Conservation (phyloP, 805 yeast genomes). For the Maudiozyma serrabonitensis region DNA sequence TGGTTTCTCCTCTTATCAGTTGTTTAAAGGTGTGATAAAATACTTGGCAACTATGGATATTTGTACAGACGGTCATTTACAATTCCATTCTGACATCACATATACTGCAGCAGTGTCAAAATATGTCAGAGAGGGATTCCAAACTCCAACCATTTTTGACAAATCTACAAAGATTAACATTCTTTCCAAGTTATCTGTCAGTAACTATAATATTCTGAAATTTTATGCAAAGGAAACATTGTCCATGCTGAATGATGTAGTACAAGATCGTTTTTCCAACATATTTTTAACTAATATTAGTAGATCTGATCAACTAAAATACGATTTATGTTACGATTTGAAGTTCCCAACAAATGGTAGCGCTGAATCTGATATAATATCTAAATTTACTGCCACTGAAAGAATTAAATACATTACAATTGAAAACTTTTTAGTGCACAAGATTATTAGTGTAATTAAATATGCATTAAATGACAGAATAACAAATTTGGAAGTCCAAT, state of each 20-base stretch:
- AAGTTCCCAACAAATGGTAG: slow-evolving; percentile 36
- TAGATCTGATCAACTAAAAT: slow-evolving; percentile 43
- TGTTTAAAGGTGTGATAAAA: slow-evolving; percentile 79
- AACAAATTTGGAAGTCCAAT: slow-evolving; percentile 28
- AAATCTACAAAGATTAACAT: slow-evolving; percentile 68
- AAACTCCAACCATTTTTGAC: slow-evolving; percentile 68
- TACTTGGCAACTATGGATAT: slow-evolving; percentile 77
- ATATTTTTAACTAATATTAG: slow-evolving; percentile 59
- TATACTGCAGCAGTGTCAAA: slow-evolving; percentile 27
- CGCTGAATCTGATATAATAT: slow-evolving; percentile 25
- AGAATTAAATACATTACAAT: slow-evolving; percentile 62
- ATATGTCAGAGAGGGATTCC: slow-evolving; percentile 48
- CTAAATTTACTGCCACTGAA: slow-evolving; percentile 56
- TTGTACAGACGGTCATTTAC: slow-evolving; percentile 49
- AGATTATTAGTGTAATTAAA: slow-evolving; percentile 46
- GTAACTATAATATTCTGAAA: slow-evolving; percentile 53
- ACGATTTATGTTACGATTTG: slow-evolving; percentile 48
- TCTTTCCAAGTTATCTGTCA: slow-evolving; percentile 67
- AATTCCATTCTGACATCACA: slow-evolving; percentile 42
- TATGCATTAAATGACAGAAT: slow-evolving; percentile 47
- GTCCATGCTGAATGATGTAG: slow-evolving; percentile 61
- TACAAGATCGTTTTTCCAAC: slow-evolving; percentile 72
- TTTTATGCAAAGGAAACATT: slow-evolving; percentile 63
- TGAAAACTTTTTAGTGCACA: slow-evolving; percentile 55
- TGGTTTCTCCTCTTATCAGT: slow-evolving; percentile 88